Conservation (phyloP, 352 stramenopile genomes). For the Phytopythium helicoides region DNA sequence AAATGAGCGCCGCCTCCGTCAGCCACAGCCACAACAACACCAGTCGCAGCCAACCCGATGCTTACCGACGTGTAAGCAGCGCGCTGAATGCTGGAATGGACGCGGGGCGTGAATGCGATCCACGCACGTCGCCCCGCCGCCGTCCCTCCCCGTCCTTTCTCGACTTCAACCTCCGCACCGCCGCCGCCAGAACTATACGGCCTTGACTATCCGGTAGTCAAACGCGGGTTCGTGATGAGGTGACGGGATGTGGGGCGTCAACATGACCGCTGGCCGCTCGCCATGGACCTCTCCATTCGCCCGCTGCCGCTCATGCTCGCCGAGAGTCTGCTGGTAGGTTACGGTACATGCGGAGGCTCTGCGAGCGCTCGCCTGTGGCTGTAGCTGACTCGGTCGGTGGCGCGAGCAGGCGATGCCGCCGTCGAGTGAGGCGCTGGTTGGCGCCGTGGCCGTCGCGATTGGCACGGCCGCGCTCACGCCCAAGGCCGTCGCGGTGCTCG, state of each 20-base stretch:
- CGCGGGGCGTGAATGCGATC: not conserved
- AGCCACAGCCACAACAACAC: not conserved
- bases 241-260: too few relatives aligned
- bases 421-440: constrained; percentile 3
- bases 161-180: not conserved
- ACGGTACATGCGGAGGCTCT: too few relatives aligned
- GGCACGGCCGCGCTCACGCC: constrained; percentile 13
- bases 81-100: not conserved
- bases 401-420: constrained; percentile 5
- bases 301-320: too few relatives aligned
- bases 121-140: not conserved
- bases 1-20: not conserved
- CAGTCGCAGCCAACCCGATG: not conserved
- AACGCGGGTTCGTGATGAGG: too few relatives aligned
- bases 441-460: constrained; percentile 12
- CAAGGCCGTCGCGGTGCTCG: constrained; percentile 12
- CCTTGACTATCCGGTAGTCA: too few relatives aligned
- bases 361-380: too few relatives aligned
- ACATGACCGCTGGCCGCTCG: too few relatives aligned
- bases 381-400: not conserved
- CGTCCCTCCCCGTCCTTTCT: not conserved
- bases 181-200: too few relatives aligned
- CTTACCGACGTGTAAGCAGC: not conserved
- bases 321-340: too few relatives aligned
- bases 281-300: too few relatives aligned